phyloP scores from a whole-genome alignment of 2,329 filamentous ascomycete species.

The Colletotrichum eleusines region DNA sequence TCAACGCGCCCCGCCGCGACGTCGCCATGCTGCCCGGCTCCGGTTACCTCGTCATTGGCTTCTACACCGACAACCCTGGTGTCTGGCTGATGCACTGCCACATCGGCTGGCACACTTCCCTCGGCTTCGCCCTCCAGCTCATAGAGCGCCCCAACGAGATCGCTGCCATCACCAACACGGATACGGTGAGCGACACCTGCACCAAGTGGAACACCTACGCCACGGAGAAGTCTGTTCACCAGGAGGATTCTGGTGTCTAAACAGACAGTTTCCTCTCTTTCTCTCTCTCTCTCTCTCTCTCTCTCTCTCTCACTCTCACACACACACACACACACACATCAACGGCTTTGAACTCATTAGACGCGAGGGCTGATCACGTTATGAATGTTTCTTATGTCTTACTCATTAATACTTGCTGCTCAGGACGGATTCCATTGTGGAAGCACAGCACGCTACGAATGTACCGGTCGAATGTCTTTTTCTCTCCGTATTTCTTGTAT shows the following conservation, averaged over 20 bases:
- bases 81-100: slow-evolving; percentile 65
- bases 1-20: slow-evolving; percentile 65
- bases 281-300: neutral
- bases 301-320: neutral
- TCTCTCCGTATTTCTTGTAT: neutral
- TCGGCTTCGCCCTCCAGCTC: slow-evolving; percentile 45
- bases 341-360: neutral
- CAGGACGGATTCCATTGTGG: neutral
- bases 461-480: rapidly evolving
- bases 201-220: slow-evolving; percentile 40
- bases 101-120: slow-evolving; percentile 44
- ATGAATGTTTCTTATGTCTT: slow-evolving; percentile 8
- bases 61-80: slow-evolving; percentile 63
- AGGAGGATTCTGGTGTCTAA: slow-evolving; percentile 45
- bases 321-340: neutral
- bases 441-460: neutral
- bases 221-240: slow-evolving; percentile 29
- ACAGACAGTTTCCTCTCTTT: neutral
- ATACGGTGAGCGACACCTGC: slow-evolving; percentile 38
- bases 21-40: slow-evolving; percentile 59
- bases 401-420: neutral
- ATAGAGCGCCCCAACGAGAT: slow-evolving; percentile 44
- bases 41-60: slow-evolving; percentile 63
- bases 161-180: slow-evolving; percentile 37
- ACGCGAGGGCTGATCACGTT: neutral